Base-by-base conservation (phyloP, 129 eudicot species). In the Chrysanthemum makinoi region DNA sequence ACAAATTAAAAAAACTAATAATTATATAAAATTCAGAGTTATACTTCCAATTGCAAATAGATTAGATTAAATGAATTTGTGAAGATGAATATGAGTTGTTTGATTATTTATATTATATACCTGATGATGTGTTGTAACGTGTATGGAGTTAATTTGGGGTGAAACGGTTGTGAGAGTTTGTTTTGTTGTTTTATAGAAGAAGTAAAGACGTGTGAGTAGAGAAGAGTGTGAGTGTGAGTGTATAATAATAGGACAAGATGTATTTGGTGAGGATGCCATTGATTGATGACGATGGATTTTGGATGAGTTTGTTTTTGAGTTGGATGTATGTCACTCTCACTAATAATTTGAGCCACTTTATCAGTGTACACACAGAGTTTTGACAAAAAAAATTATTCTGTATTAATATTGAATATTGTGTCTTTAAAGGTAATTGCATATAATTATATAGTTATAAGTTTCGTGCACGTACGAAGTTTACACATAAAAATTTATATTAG, bases 231-330 rank as follows among this genome's bases (percentile, higher is more conserved):
- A 20, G 20, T 20, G 20, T 20, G 24, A 22, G 24, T 22, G 35
- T 30, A 30, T 30, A 30, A 26, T 26, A n/a, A 74, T 64, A 74
- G 64, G 72, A 74, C 65, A 74, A 74, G 52, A 64, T 5, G 17
- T 1, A 67, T 67, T 24, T 51, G 78, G 52, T 33, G 70, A 72
- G 70, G 63, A 30, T 22, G 62, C 77, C 62, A 28, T 13, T 43
- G 2, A 57, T 5, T 39, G 65, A 56, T 39, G 66, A 7, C 9
- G 33, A 35, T 58, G 65, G 2, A 8, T 66, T 47, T 66, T 67
- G 22, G 72, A 67, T 19, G 47, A 14, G 8, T 61, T 61, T 13
- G 56, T 10, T n/a, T 63, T 33, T 63, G 52, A 68, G 49, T 30
- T 2, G 49, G 62, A 50, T 12, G n/a, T 1, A 11, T 72, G 51